A percentile compares a stretch with the other conserved stretches of the same genome.
Evolutionary conservation across 208 protist genomes (phyloP).

Genomic region (Wallacemonas sp.): DNA sequence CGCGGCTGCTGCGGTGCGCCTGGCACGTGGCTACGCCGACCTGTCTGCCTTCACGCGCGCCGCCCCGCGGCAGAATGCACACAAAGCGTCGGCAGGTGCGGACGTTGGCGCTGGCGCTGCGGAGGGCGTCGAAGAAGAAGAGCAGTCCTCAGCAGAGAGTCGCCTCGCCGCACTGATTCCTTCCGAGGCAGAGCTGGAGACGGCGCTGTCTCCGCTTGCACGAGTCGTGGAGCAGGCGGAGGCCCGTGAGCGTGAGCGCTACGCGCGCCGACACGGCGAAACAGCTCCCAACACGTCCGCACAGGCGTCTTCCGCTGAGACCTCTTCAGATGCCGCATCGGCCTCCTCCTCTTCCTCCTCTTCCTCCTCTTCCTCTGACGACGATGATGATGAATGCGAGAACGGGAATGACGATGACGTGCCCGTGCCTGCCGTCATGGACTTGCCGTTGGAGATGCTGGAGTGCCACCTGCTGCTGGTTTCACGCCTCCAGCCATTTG

Average conservation of each 20-base stretch:
- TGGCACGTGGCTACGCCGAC: neutral
- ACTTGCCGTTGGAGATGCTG: constrained; percentile 28
- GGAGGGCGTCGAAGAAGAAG: neutral
- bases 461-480: constrained; percentile 31
- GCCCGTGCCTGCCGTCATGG: constrained; percentile 17
- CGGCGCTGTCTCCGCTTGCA: neutral
- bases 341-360: neutral
- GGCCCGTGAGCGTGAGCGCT: neutral
- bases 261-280: no score
- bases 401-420: neutral
- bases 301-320: no score
- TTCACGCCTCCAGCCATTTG: constrained; percentile 21
- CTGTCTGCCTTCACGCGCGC: neutral
- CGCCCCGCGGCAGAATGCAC: neutral
- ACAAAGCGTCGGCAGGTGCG: neutral
- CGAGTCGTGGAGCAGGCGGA: neutral
- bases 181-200: neutral
- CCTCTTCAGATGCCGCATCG: neutral
- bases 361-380: neutral
- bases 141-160: neutral
- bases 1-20: neutral
- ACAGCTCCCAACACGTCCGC: no score
- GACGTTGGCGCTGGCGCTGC: neutral
- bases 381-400: constrained; percentile 1
- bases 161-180: constrained; percentile 5